A percentile compares a stretch with the other conserved stretches of the same genome.
phyloP scores from a whole-genome alignment of 495 filamentous ascomycete species.

The Tuber brumale region DNA sequence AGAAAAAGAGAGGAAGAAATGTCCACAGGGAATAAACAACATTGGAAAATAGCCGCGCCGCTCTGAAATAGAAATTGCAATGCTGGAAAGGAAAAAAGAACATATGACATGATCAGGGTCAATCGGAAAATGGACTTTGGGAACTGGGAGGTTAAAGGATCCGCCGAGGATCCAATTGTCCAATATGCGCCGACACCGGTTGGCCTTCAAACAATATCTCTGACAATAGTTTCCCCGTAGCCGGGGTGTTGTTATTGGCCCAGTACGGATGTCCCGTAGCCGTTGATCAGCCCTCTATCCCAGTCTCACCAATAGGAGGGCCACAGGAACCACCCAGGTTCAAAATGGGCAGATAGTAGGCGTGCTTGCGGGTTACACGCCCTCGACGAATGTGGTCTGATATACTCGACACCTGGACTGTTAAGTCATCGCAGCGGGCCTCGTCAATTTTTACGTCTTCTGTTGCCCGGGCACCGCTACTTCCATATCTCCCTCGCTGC shows the following conservation, averaged over 20 bases:
- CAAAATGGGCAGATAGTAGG: constrained; percentile 84
- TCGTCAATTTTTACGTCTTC: constrained; percentile 72
- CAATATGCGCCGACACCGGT: too few relatives aligned
- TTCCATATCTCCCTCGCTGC: constrained; percentile 73
- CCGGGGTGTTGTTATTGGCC: constrained; percentile 95
- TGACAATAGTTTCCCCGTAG: constrained; percentile 80
- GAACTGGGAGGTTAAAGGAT: constrained; percentile 40
- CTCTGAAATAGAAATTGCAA: not conserved
- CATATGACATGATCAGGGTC: not conserved
- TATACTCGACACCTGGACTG: too few relatives aligned
- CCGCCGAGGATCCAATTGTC: too few relatives aligned
- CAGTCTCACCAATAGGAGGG: constrained; percentile 71
- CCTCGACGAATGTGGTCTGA: constrained; percentile 69
- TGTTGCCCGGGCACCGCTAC: constrained; percentile 68
- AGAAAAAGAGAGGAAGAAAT: not conserved
- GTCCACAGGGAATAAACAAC: not conserved
- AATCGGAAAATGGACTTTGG: not conserved
- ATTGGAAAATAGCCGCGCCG: not conserved
- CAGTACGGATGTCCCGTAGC: constrained; percentile 93
- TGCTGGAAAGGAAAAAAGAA: not conserved
- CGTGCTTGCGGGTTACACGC: constrained; percentile 72
- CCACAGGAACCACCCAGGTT: constrained; percentile 56
- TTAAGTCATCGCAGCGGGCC: constrained; percentile 75
- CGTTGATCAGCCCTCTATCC: constrained; percentile 67
- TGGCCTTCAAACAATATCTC: constrained; percentile 81